Evolutionary conservation across 345 rosid genomes (phyloP).

Genomic region (Raphanus raphanistrum): DNA sequence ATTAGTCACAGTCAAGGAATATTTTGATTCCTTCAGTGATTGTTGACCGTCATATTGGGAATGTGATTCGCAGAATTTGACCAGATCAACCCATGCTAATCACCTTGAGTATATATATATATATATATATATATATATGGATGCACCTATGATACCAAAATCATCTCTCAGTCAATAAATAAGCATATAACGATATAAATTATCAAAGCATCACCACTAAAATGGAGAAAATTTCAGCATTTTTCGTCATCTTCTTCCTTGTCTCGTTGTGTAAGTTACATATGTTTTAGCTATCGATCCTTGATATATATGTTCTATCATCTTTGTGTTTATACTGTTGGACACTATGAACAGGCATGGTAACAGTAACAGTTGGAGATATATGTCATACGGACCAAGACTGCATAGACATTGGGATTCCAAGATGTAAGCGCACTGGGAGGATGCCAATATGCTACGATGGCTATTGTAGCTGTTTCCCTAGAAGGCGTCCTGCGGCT

Average conservation of each 20-base stretch:
- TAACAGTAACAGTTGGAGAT: conserved; percentile 20
- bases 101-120: neutral
- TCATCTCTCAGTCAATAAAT: neutral
- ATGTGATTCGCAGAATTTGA: neutral
- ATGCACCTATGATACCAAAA: neutral
- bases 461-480: conserved; percentile 9
- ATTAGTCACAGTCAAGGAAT: neutral
- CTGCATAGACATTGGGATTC: conserved; percentile 21
- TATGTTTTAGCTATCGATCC: neutral
- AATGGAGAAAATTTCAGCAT: conserved; percentile 30
- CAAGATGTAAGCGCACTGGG: conserved; percentile 28
- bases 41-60: neutral
- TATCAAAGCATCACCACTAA: neutral
- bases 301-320: neutral
- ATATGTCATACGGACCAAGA: conserved; percentile 31
- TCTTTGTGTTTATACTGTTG: neutral
- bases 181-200: neutral
- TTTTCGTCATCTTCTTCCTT: conserved; percentile 21
- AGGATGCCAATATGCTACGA: conserved; percentile 25
- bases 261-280: conserved; percentile 29
- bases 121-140: too few species aligned
- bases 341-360: conserved; percentile 21
- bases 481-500: neutral
- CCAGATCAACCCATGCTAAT: neutral
- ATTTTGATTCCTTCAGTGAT: neutral